Base-by-base conservation (phyloP, 495 filamentous ascomycete genomes). In the Penicillium chermesinum region DNA sequence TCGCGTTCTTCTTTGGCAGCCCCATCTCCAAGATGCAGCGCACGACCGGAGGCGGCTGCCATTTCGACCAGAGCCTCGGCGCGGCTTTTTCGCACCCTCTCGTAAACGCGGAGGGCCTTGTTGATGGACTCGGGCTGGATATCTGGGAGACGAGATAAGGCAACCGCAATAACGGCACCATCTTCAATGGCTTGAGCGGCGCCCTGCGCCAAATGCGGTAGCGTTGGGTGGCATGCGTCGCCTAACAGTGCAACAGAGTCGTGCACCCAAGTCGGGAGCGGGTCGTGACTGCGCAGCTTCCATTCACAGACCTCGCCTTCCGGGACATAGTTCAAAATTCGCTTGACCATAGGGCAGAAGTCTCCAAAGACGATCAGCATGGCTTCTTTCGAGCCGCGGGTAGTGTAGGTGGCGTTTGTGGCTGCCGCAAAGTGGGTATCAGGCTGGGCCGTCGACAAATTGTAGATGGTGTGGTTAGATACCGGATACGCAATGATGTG, bases 401-500 rank as follows among this genome's bases (percentile, higher is more conserved):
- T 89, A 8, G 85, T 89, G 68, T 89, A 91, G 1, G 84, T 89
- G 25, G 81, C 81, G 52, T 82, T 84, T 8, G 85, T 82, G 34
- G 84, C 85, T 5, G 72, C 77, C 12, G 84, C 83, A 52, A 89
- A 89, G 64, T 88, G 80, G 46, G 58, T 72, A 58, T 90, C 86
- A 1, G 86, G 86, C 64, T 91, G 87, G 10, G 81, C 74, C 20
- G 86, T 84, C 14, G 82, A 84, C 37, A 91, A 63, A 71, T 91
- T 91, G 73, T 91, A 89, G 62, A 88, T 85, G 19, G 73, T 78
- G 58, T 91, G 81, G 68, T 75, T 80, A 57, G 75, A 75, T 47
- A 94, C 81, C 0, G 87, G 80, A 65, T 91, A 94, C 3, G 87
- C 88, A 59, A 93, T 89, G 63, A 90, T 89, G 63, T 93, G 87